phyloP scores from a whole-genome alignment of 345 rosid species.

The Dimocarpus longan region DNA sequence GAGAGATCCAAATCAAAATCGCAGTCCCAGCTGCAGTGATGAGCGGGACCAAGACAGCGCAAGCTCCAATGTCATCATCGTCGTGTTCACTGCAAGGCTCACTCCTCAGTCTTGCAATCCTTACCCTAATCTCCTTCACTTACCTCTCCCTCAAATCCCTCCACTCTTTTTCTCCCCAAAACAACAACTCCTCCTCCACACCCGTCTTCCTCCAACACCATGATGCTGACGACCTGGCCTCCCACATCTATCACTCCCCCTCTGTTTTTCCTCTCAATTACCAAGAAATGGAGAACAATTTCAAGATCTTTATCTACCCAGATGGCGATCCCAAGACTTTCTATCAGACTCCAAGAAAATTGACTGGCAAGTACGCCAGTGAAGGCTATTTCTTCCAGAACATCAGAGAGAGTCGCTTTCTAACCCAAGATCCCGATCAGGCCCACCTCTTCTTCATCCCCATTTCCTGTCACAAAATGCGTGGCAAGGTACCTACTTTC shows the following conservation, averaged over 20 bases:
- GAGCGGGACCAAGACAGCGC: slow-evolving; percentile 11
- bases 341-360: slow-evolving; percentile 89
- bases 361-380: slow-evolving; percentile 95
- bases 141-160: slow-evolving; percentile 68
- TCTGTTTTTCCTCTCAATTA: slow-evolving; percentile 63
- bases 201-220: neutral
- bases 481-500: slow-evolving; percentile 68
- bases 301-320: slow-evolving; percentile 86
- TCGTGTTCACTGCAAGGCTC: slow-evolving; percentile 66
- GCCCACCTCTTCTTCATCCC: slow-evolving; percentile 96
- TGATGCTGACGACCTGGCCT: slow-evolving; percentile 28
- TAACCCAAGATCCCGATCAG: slow-evolving; percentile 75
- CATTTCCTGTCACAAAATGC: slow-evolving; percentile 97
- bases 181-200: slow-evolving; percentile 13
- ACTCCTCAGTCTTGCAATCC: slow-evolving; percentile 61
- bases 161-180: slow-evolving; percentile 35
- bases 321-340: slow-evolving; percentile 93
- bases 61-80: slow-evolving; percentile 15
- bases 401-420: slow-evolving; percentile 71
- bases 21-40: neutral
- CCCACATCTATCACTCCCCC: slow-evolving; percentile 72
- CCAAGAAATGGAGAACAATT: slow-evolving; percentile 77
- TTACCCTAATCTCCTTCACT: slow-evolving; percentile 70
- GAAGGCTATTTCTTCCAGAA: slow-evolving; percentile 99
- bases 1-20: neutral